Conservation (phyloP, 2,329 filamentous ascomycete species). For the Elsinoe perseae region DNA sequence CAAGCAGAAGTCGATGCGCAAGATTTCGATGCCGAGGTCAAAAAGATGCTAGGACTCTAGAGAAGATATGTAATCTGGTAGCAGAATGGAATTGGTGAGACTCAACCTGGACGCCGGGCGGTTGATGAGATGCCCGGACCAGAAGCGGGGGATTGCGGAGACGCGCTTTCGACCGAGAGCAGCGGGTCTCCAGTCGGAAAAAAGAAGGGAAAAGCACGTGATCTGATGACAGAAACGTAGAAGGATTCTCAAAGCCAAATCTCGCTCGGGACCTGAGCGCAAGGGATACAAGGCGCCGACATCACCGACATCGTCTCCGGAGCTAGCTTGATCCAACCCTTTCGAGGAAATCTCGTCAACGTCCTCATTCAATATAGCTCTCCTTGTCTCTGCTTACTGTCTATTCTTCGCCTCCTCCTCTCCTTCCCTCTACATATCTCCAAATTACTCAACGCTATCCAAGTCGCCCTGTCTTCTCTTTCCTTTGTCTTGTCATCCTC, state of each 20-base stretch:
- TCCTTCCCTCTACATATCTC: neutral
- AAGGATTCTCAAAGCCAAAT: neutral
- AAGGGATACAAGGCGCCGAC: neutral
- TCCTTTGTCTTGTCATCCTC: neutral
- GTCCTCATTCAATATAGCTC: neutral
- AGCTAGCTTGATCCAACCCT: neutral
- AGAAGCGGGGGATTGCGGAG: constrained; percentile 10
- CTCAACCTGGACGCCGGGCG: constrained; percentile 5
- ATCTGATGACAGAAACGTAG: neutral
- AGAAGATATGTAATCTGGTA: constrained; percentile 1
- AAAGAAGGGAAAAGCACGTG: neutral
- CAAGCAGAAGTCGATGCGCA: neutral
- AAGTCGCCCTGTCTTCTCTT: neutral
- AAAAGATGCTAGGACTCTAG: neutral
- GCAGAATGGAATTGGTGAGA: constrained; percentile 4
- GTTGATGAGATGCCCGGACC: constrained; percentile 8
- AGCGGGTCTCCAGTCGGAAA: neutral
- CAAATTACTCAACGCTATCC: neutral
- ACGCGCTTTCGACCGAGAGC: neutral
- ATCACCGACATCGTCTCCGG: constrained; percentile 3
- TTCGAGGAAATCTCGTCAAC: constrained; percentile 11
- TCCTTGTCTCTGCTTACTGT: constrained; percentile 11
- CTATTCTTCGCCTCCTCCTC: neutral
- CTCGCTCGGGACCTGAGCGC: neutral
- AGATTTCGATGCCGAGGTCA: neutral